These are phyloP conservation scores for Metarhizium robertsii DNA, from an alignment of 2,329 filamentous ascomycete species.

Conservation along the genomic window DNA sequence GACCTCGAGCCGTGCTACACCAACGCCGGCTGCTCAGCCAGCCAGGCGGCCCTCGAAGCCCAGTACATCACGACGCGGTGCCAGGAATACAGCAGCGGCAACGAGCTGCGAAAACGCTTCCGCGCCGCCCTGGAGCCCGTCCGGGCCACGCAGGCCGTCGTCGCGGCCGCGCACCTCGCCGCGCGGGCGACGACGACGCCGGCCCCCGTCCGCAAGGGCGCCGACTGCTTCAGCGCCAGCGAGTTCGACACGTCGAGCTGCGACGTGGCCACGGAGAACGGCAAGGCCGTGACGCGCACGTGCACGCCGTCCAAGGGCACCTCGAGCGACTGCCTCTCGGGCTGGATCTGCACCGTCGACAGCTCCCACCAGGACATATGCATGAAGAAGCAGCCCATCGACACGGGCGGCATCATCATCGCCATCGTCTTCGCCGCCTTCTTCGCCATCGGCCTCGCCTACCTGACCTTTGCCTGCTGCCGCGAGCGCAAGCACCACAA, in stretches of 20 bases:
- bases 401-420: constrained; percentile 36
- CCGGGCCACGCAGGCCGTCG: background rate
- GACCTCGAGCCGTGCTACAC: constrained; percentile 30
- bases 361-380: constrained; percentile 28
- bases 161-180: constrained; percentile 4
- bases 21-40: constrained; percentile 24
- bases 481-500: constrained; percentile 36
- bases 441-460: constrained; percentile 26
- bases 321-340: constrained; percentile 30
- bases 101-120: constrained; percentile 21
- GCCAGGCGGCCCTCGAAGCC: constrained; percentile 21
- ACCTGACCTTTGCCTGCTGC: constrained; percentile 42
- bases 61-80: constrained; percentile 22
- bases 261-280: constrained; percentile 27
- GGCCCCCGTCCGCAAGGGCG: constrained; percentile 11
- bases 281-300: constrained; percentile 22
- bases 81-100: constrained; percentile 13
- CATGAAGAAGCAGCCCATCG: constrained; percentile 27
- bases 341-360: constrained; percentile 35
- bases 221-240: constrained; percentile 27
- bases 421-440: constrained; percentile 35
- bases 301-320: constrained; percentile 29
- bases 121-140: constrained; percentile 6
- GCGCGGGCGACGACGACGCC: constrained; percentile 9
- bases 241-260: constrained; percentile 28